Evolutionary conservation across 2,329 filamentous ascomycete species (phyloP), one percentile per base, ranked within the genome.

Genomic region (Phaeosphaeriaceae sp.): DNA sequence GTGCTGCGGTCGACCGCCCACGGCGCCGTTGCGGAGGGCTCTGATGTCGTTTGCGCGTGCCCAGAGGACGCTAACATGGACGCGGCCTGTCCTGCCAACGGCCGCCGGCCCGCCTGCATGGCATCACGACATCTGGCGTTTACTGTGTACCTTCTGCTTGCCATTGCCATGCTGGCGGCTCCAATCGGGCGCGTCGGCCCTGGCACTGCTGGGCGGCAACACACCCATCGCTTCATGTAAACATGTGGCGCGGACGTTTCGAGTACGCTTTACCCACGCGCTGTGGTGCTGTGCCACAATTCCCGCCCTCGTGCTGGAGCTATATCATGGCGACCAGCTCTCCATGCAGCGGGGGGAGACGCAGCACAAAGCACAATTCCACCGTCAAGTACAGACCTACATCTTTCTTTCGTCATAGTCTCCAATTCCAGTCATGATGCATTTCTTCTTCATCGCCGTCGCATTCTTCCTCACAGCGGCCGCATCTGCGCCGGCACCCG

Each of bases 261-360:
- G 41, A 25, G n/a, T 9, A 7, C 13, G 31, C 21, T 49, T 52
- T 1, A 36, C 31, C 48, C 56, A 65, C 48, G 53, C 62, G 60
- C 62, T 50, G 49, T 21, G 11, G 50, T 55, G 57, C 60, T 65
- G 58, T 61, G 62, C 60, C 56, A 53, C 60, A 47, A n/a, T 49
- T 41, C 42, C 22, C 6, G 3, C 7, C 31, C 6, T 11, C 31
- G 11, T 15, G 49, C 19, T 22, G 13, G 5, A 46, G 40, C n/a
- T 58, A 56, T 56, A 48, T 49, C 20, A 36, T 36, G 19, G 49
- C 2, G 15, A 24, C 41, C 1, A 36, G 3, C 31, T 36, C 3
- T 27, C 4, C 25, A n/a, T n/a, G n/a, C n/a, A n/a, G n/a, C n/a
- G n/a, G n/a, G n/a, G n/a, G n/a, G n/a, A n/a, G n/a, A n/a, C n/a